These are phyloP conservation scores for Brassica balearica DNA, from an alignment of 441 rosid genomes.

Conservation along the genomic window DNA sequence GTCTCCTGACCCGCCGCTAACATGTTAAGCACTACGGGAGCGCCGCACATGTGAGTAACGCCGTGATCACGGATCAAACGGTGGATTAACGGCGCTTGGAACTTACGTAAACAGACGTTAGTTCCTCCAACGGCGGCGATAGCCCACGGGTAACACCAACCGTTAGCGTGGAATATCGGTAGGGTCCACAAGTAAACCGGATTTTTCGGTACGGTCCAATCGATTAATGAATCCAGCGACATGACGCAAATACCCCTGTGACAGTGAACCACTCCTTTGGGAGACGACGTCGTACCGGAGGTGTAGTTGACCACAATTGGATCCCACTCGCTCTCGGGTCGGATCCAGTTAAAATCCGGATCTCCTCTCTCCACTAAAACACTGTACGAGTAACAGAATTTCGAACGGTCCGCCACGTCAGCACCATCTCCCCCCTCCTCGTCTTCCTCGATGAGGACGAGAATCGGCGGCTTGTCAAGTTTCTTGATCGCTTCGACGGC, in stretches of 20 bases:
- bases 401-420: slow-evolving; percentile 21
- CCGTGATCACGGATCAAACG: slow-evolving; percentile 51
- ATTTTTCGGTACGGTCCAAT: slow-evolving; percentile 71
- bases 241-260: slow-evolving; percentile 63
- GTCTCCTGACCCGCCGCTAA: slow-evolving; percentile 48
- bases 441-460: slow-evolving; percentile 48
- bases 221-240: slow-evolving; percentile 53
- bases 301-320: slow-evolving; percentile 63
- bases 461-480: slow-evolving; percentile 46
- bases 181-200: slow-evolving; percentile 82
- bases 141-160: slow-evolving; percentile 84
- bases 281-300: slow-evolving; percentile 85
- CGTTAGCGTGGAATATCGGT: slow-evolving; percentile 82
- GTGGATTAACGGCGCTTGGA: slow-evolving; percentile 57
- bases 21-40: slow-evolving; percentile 86
- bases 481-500: slow-evolving; percentile 51
- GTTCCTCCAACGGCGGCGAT: slow-evolving; percentile 82
- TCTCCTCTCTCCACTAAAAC: slow-evolving; percentile 52
- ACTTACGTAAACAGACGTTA: slow-evolving; percentile 66
- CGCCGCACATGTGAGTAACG: slow-evolving; percentile 89
- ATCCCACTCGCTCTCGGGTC: slow-evolving; percentile 61
- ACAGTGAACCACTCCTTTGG: slow-evolving; percentile 79
- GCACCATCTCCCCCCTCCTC: slow-evolving; percentile 40
- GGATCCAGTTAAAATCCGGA: slow-evolving; percentile 54
- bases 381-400: slow-evolving; percentile 49